Evolutionary conservation across 495 filamentous ascomycete genomes (phyloP).

Genomic region (Sordaria brevicollis): DNA sequence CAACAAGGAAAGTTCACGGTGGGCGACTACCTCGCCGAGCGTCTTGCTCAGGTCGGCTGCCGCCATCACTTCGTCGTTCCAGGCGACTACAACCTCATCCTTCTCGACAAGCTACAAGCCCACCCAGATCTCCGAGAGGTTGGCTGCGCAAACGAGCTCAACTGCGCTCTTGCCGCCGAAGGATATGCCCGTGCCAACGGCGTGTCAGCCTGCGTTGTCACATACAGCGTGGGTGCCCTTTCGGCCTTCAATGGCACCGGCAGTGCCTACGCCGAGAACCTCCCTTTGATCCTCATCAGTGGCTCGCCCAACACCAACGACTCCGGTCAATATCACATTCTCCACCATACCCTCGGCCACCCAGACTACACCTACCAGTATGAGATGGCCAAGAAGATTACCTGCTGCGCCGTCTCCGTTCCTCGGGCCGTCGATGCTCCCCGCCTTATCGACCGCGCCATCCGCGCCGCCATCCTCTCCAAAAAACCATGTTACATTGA

Average conservation of each 20-base stretch:
- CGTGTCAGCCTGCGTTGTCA: constrained; percentile 58
- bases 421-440: constrained; percentile 56
- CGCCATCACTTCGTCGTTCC: constrained; percentile 53
- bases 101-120: constrained; percentile 52
- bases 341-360: constrained; percentile 85
- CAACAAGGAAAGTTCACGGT: constrained; percentile 15
- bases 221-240: constrained; percentile 66
- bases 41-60: constrained; percentile 58
- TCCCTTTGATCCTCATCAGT: constrained; percentile 69
- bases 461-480: constrained; percentile 62
- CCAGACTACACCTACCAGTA: constrained; percentile 63
- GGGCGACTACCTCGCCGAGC: constrained; percentile 54
- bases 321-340: constrained; percentile 46
- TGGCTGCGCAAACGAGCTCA: constrained; percentile 68
- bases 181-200: constrained; percentile 67
- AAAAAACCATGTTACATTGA: constrained; percentile 72
- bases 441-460: constrained; percentile 62
- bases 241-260: constrained; percentile 61
- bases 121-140: constrained; percentile 50
- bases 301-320: constrained; percentile 49
- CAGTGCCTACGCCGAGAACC: constrained; percentile 59
- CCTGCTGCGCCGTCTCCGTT: constrained; percentile 52
- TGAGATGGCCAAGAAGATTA: constrained; percentile 56
- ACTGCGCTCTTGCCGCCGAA: constrained; percentile 66
- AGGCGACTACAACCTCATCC: constrained; percentile 61